These are phyloP conservation scores for Geranium incanum DNA, from an alignment of 441 rosid species.

Conservation along the genomic window DNA sequence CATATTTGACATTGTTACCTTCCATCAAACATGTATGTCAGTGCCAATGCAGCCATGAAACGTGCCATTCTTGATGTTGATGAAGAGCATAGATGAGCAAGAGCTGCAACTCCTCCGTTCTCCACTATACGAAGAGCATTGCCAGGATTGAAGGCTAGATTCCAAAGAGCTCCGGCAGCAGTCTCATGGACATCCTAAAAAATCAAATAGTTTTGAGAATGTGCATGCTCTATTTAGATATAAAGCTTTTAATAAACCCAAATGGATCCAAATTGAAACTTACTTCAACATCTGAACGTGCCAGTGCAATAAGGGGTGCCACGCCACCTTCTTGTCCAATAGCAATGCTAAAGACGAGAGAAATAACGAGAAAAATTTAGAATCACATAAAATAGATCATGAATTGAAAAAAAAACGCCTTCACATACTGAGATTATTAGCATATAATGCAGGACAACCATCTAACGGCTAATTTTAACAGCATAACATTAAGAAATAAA, in stretches of 20 bases:
- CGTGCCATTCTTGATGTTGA: conserved; percentile 92
- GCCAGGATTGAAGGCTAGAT: conserved; percentile 80
- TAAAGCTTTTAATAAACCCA: background rate
- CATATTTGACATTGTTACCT: conserved; percentile 37
- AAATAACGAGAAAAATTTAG: conserved; percentile 14
- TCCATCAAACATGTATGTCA: conserved; percentile 94
- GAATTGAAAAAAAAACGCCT: background rate
- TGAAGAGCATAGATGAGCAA: conserved; percentile 77
- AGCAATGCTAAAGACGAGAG: conserved; percentile 41
- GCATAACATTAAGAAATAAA: background rate
- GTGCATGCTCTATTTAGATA: background rate
- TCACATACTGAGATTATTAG: background rate
- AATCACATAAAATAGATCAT: background rate
- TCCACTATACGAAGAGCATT: conserved; percentile 90
- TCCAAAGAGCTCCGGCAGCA: conserved; percentile 98
- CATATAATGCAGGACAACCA: background rate
- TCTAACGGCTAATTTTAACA: background rate
- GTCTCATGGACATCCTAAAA: conserved; percentile 96
- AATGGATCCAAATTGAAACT: conserved; percentile 15
- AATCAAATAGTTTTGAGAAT: background rate
- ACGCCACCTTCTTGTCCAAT: conserved; percentile 98
- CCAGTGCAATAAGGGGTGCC: conserved; percentile 76
- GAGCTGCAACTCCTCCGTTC: conserved; percentile 89
- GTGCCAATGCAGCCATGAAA: conserved; percentile 92
- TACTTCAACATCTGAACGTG: conserved; percentile 82